Percentiles rank a stretch among this genome's conserved stretches.
These are phyloP conservation scores for Bretschneidera sinensis DNA, from an alignment of 345 rosid species.

Conservation along the genomic window DNA sequence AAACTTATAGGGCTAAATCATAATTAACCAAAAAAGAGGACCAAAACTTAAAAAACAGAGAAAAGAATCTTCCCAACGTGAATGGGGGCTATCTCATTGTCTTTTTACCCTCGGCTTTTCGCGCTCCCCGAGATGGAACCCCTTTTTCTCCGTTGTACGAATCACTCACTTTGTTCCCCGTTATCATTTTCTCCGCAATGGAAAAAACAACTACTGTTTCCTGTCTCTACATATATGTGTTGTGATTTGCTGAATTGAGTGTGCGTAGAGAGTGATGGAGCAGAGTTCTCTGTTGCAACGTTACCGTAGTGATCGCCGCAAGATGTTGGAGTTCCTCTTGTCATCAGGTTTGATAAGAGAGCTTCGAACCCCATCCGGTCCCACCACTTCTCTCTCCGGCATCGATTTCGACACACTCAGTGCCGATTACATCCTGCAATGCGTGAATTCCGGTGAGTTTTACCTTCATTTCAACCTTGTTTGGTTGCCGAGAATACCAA, in stretches of 20 bases:
- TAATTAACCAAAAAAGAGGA: too few species aligned
- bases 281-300: constrained; percentile 42
- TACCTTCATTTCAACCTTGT: constrained; percentile 1
- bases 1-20: too few species aligned
- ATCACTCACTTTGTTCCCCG: too few species aligned
- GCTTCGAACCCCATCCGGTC: constrained; percentile 49
- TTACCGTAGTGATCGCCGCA: constrained; percentile 88
- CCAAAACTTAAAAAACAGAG: too few species aligned
- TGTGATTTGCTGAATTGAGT: background rate
- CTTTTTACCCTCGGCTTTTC: too few species aligned
- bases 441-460: constrained; percentile 59
- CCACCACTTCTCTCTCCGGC: constrained; percentile 39
- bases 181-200: too few species aligned
- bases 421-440: constrained; percentile 64
- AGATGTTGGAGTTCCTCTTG: constrained; percentile 68
- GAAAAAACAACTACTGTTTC: too few species aligned
- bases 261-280: constrained; percentile 15
- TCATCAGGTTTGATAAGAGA: constrained; percentile 56
- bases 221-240: too few species aligned
- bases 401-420: constrained; percentile 65
- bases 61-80: too few species aligned
- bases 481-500: constrained; percentile 13
- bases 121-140: too few species aligned
- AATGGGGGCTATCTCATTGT: too few species aligned
- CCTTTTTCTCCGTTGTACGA: too few species aligned